Evolutionary conservation across 2,329 filamentous ascomycete genomes (phyloP).

Genomic region (Xylaria sp.): DNA sequence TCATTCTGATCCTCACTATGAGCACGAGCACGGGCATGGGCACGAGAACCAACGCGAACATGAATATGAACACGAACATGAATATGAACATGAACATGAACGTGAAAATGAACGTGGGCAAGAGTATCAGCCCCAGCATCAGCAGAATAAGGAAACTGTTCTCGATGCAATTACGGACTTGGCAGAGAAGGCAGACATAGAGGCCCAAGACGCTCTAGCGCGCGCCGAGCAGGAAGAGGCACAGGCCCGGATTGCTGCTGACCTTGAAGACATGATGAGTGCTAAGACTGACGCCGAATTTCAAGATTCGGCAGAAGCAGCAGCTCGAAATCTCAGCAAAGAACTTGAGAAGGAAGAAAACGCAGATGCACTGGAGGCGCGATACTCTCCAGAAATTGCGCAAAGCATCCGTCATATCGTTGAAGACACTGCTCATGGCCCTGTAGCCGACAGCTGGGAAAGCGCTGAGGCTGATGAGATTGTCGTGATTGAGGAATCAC

Average conservation of each 20-base stretch:
- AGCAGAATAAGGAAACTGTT: constrained; percentile 71
- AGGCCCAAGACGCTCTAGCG: constrained; percentile 73
- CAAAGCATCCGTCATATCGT: constrained; percentile 62
- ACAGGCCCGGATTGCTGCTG: constrained; percentile 60
- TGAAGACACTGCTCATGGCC: constrained; percentile 68
- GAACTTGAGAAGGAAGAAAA: constrained; percentile 67
- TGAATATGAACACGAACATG: no score
- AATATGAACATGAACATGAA: no score
- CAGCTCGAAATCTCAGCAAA: constrained; percentile 62
- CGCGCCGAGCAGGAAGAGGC: constrained; percentile 63
- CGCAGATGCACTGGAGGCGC: constrained; percentile 63
- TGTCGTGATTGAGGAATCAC: constrained; percentile 72
- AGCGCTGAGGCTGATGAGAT: constrained; percentile 80
- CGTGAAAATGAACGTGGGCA: constrained; percentile 18
- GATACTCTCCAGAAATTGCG: constrained; percentile 62
- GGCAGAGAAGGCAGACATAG: constrained; percentile 62
- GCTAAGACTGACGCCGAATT: constrained; percentile 66
- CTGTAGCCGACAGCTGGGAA: constrained; percentile 89
- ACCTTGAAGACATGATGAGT: constrained; percentile 61
- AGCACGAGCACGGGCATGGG: constrained; percentile 32
- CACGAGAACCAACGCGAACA: background rate
- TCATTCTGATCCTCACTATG: constrained; percentile 31
- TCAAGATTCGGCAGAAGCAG: constrained; percentile 60
- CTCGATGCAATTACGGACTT: constrained; percentile 75
- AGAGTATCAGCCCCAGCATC: constrained; percentile 11